Conservation (phyloP, 1,139 yeast genomes). For the Torulaspora pretoriensis region DNA sequence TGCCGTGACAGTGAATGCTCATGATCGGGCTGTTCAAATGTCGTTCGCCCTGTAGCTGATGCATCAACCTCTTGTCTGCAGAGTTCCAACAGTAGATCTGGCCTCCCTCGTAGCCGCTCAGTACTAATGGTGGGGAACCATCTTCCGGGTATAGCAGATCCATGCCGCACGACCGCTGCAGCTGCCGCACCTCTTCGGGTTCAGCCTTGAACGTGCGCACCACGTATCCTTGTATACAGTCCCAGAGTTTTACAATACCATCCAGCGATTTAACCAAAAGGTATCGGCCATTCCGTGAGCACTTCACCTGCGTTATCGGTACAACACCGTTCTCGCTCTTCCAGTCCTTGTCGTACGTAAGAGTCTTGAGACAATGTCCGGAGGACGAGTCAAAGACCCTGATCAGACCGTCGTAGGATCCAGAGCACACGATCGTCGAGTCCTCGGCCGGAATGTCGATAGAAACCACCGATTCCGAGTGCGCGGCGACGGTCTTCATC, state of each 20-base stretch:
- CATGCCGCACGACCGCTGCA: constrained; percentile 43
- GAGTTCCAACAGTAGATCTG: constrained; percentile 70
- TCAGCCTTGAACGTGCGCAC: constrained; percentile 59
- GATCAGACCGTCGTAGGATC: constrained; percentile 85
- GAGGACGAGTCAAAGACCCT: constrained; percentile 82
- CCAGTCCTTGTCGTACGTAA: constrained; percentile 65
- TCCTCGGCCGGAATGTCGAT: constrained; percentile 67
- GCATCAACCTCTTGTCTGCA: constrained; percentile 55
- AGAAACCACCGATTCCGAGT: constrained; percentile 83
- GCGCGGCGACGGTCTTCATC: constrained; percentile 83
- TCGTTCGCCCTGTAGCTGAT: constrained; percentile 33
- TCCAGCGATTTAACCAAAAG: constrained; percentile 77
- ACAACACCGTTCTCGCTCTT: constrained; percentile 57
- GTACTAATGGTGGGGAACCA: constrained; percentile 40
- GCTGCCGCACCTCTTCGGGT: constrained; percentile 11
- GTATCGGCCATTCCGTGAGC: constrained; percentile 80
- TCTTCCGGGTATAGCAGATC: constrained; percentile 40
- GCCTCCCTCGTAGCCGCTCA: constrained; percentile 63
- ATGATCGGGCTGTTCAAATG: constrained; percentile 43
- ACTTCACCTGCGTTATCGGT: constrained; percentile 69
- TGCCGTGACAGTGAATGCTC: constrained; percentile 43
- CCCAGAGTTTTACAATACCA: constrained; percentile 76
- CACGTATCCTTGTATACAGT: constrained; percentile 70
- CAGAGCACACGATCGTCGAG: constrained; percentile 78
- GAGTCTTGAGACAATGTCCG: constrained; percentile 87